Conservation (phyloP, 2,329 filamentous ascomycete genomes). For the Fusarium dimerum region DNA sequence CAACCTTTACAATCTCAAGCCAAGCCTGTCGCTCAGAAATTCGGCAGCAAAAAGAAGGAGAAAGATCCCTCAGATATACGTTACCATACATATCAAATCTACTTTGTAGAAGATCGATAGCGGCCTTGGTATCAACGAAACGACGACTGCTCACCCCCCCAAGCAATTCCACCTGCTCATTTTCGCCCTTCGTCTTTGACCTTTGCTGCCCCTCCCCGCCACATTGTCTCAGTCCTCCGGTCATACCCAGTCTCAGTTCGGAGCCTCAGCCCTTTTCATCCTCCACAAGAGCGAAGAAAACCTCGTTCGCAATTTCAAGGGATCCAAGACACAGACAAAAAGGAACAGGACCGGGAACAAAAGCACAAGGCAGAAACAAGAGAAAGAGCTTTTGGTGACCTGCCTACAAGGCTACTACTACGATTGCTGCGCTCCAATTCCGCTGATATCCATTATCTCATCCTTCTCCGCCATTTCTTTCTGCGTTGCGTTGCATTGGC, state of each 20-base stretch:
- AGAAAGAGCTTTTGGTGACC: constrained; percentile 9
- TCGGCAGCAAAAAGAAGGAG: neutral
- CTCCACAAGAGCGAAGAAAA: neutral
- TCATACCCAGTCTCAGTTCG: neutral
- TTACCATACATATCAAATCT: too few species aligned
- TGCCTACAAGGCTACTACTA: constrained; percentile 14
- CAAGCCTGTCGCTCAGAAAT: neutral
- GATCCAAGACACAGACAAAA: neutral
- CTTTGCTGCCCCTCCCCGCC: too few species aligned
- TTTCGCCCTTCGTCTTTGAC: too few species aligned
- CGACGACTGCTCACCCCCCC: too few species aligned
- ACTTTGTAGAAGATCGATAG: neutral
- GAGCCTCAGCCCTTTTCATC: constrained; percentile 10
- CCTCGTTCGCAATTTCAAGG: constrained; percentile 14
- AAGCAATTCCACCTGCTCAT: too few species aligned
- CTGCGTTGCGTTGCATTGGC: neutral
- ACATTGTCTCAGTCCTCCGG: constrained; percentile 18
- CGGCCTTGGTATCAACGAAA: neutral
- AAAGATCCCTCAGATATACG: too few species aligned
- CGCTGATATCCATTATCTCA: neutral
- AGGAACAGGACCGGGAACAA: neutral
- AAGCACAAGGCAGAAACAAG: neutral
- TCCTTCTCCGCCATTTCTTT: neutral
- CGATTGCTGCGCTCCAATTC: constrained; percentile 10
- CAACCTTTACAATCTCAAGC: neutral